Percentiles rank a stretch among this genome's conserved stretches.
Evolutionary conservation across 2,329 filamentous ascomycete genomes (phyloP).

Genomic region (Samsoniella hepiali): DNA sequence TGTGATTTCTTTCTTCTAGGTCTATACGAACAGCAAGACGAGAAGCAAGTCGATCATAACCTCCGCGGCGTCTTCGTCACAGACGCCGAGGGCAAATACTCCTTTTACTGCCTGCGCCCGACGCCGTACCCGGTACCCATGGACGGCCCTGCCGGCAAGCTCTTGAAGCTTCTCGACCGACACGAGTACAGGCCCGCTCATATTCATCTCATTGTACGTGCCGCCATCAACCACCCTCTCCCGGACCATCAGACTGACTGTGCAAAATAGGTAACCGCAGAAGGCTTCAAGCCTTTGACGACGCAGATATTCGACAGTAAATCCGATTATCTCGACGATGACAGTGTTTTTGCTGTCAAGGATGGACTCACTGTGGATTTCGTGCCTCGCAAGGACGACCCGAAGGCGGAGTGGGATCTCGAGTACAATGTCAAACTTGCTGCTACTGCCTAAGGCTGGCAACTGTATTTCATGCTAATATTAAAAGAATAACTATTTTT

Average conservation of each 20-base stretch:
- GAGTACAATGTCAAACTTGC: conserved; percentile 57
- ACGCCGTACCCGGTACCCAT: conserved; percentile 49
- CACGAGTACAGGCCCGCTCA: conserved; percentile 38
- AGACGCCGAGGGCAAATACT: conserved; percentile 61
- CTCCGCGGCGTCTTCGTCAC: conserved; percentile 70
- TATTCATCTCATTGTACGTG: conserved; percentile 35
- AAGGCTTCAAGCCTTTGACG: conserved; percentile 64
- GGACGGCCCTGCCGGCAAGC: conserved; percentile 32
- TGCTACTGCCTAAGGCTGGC: conserved; percentile 27
- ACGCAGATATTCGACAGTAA: conserved; percentile 71
- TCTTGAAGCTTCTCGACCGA: conserved; percentile 34
- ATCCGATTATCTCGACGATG: conserved; percentile 56
- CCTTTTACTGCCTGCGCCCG: conserved; percentile 58
- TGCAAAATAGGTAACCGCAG: conserved; percentile 39
- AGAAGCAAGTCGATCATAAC: conserved; percentile 67
- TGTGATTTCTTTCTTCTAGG: conserved; percentile 26
- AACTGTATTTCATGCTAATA: neutral
- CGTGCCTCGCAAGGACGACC: conserved; percentile 33
- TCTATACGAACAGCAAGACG: conserved; percentile 70
- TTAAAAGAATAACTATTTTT: neutral
- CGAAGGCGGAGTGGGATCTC: conserved; percentile 55
- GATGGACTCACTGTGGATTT: conserved; percentile 46
- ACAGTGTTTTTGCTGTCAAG: conserved; percentile 55
- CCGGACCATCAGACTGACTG: neutral
- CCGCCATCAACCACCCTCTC: no score